phyloP scores from a whole-genome alignment of 2,329 filamentous ascomycete genomes.

The Phoma sp. region DNA sequence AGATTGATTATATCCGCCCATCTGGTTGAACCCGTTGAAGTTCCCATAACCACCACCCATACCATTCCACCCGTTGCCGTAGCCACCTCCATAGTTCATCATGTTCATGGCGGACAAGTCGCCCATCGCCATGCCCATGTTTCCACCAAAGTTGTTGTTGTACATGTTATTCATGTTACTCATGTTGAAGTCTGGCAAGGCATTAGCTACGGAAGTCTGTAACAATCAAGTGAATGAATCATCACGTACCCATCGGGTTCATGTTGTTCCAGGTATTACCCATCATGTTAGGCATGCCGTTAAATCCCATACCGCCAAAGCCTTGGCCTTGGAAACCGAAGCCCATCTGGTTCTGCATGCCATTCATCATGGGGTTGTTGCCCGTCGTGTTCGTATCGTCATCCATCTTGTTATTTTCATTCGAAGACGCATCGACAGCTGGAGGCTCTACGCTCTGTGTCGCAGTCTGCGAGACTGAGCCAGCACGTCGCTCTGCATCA shows the following conservation, averaged over 20 bases:
- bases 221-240: conserved; percentile 15
- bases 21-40: conserved; percentile 56
- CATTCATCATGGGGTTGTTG: conserved; percentile 36
- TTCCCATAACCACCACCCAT: conserved; percentile 72
- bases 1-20: conserved; percentile 61
- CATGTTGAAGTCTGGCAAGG: conserved; percentile 58
- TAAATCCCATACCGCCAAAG: conserved; percentile 67
- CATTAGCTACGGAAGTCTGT: conserved; percentile 21
- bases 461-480: conserved; percentile 23
- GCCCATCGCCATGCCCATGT: conserved; percentile 76
- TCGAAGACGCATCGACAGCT: conserved; percentile 22
- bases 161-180: conserved; percentile 74
- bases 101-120: conserved; percentile 68
- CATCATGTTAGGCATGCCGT: conserved; percentile 57
- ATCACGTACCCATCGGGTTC: conserved; percentile 75
- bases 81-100: conserved; percentile 73
- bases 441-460: conserved; percentile 26
- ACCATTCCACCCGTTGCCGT: conserved; percentile 71
- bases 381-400: conserved; percentile 27
- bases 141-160: conserved; percentile 66
- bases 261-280: conserved; percentile 72
- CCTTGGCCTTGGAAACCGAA: conserved; percentile 53
- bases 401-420: conserved; percentile 25
- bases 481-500: conserved; percentile 24
- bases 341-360: conserved; percentile 40